phyloP scores from a whole-genome alignment of 2,329 filamentous ascomycete species.

The Colletotrichum sublineola region DNA sequence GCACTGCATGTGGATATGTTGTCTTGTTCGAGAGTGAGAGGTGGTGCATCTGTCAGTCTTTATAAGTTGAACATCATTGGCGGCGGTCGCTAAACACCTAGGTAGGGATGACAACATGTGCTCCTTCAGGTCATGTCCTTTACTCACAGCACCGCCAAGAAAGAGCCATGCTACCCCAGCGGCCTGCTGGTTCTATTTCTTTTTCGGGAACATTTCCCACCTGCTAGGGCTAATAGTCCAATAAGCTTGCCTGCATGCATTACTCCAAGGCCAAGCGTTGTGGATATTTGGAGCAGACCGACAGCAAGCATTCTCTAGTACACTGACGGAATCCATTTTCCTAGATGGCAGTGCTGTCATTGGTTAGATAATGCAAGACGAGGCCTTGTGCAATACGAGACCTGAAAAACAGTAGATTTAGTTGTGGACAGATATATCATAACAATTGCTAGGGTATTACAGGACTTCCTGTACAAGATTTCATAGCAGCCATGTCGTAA shows the following conservation, averaged over 20 bases:
- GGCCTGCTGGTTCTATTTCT: too few species aligned
- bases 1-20: not conserved
- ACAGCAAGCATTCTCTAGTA: not conserved
- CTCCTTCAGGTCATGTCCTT: too few species aligned
- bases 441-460: not conserved
- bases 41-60: not conserved
- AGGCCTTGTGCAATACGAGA: not conserved
- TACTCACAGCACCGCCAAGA: too few species aligned
- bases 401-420: not conserved
- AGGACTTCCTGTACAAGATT: not conserved
- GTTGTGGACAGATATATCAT: not conserved
- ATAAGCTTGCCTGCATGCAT: too few species aligned
- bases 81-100: too few species aligned
- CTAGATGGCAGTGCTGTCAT: too few species aligned
- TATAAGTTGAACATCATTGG: not conserved
- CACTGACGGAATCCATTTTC: not conserved
- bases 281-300: not conserved
- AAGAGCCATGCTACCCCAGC: too few species aligned
- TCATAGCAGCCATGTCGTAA: not conserved
- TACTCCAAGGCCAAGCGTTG: not conserved
- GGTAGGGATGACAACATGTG: too few species aligned
- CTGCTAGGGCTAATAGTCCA: too few species aligned
- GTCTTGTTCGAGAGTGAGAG: not conserved
- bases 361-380: not conserved
- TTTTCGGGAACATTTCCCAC: too few species aligned